phyloP scores from a whole-genome alignment of 2,329 filamentous ascomycete genomes.

The Trichophyton equinum region DNA sequence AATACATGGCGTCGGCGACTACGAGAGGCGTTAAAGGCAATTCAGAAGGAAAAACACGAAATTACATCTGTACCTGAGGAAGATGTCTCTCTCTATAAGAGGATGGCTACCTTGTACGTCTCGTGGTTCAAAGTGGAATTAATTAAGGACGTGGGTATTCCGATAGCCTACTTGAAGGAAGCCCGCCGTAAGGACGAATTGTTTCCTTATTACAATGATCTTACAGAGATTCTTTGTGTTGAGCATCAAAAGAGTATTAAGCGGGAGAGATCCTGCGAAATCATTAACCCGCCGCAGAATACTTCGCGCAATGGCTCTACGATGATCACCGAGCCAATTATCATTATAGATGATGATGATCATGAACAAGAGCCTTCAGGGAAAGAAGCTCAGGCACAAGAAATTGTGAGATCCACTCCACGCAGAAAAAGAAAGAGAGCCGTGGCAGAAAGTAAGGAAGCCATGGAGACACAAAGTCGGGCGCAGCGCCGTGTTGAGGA shows the following conservation, averaged over 20 bases:
- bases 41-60: constrained; percentile 8
- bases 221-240: constrained; percentile 17
- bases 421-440: constrained; percentile 38
- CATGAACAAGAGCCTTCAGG: background rate
- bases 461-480: constrained; percentile 43
- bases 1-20: background rate
- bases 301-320: background rate
- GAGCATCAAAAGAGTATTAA: background rate
- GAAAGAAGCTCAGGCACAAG: background rate
- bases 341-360: background rate
- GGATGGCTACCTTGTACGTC: constrained; percentile 21
- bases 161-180: constrained; percentile 14
- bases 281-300: background rate
- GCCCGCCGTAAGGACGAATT: constrained; percentile 19
- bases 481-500: constrained; percentile 43
- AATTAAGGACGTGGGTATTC: constrained; percentile 15
- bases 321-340: background rate
- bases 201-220: constrained; percentile 20
- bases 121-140: constrained; percentile 22
- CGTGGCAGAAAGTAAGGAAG: constrained; percentile 38
- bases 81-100: constrained; percentile 12
- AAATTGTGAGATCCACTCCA: constrained; percentile 16
- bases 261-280: background rate
- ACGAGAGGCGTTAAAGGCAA: background rate
- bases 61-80: constrained; percentile 12